Evolutionary conservation across 805 yeast species (phyloP).

Genomic region (Metschnikowia peoriensis): DNA sequence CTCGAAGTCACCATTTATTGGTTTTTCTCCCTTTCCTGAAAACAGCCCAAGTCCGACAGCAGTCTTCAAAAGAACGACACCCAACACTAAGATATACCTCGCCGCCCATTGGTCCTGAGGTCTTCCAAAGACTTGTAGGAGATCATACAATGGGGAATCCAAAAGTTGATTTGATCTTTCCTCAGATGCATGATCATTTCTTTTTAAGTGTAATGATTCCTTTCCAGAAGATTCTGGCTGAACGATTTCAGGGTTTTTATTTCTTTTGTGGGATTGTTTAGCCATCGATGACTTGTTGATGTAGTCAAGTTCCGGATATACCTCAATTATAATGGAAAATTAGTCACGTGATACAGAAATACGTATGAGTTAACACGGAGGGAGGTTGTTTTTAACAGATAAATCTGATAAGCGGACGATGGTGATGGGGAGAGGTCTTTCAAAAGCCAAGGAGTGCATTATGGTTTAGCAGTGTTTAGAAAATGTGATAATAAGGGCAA

Average conservation of each 20-base stretch:
- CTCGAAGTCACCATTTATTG: slow-evolving; percentile 93
- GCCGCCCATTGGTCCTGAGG: slow-evolving; percentile 92
- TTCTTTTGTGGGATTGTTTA: not conserved
- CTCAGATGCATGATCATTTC: not conserved
- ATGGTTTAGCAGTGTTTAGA: too few relatives aligned
- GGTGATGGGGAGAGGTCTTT: too few relatives aligned
- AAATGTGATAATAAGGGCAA: too few relatives aligned
- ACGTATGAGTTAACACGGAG: not conserved
- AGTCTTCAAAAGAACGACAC: slow-evolving; percentile 72
- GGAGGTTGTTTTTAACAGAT: too few relatives aligned
- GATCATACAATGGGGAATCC: slow-evolving; percentile 62
- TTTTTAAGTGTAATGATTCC: not conserved
- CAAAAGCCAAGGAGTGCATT: too few relatives aligned
- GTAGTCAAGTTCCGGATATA: not conserved
- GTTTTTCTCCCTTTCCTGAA: slow-evolving; percentile 70
- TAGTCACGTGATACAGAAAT: not conserved
- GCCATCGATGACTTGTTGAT: not conserved
- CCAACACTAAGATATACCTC: slow-evolving; percentile 66
- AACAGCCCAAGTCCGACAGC: slow-evolving; percentile 89
- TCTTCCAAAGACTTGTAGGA: slow-evolving; percentile 72
- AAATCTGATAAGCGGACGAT: too few relatives aligned
- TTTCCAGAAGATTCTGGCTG: not conserved
- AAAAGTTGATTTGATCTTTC: slow-evolving; percentile 8
- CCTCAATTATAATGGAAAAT: too few relatives aligned
- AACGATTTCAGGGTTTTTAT: not conserved